phyloP scores from a whole-genome alignment of 768 basidiomycete genomes.

The Coprinopsis strossmayeri region DNA sequence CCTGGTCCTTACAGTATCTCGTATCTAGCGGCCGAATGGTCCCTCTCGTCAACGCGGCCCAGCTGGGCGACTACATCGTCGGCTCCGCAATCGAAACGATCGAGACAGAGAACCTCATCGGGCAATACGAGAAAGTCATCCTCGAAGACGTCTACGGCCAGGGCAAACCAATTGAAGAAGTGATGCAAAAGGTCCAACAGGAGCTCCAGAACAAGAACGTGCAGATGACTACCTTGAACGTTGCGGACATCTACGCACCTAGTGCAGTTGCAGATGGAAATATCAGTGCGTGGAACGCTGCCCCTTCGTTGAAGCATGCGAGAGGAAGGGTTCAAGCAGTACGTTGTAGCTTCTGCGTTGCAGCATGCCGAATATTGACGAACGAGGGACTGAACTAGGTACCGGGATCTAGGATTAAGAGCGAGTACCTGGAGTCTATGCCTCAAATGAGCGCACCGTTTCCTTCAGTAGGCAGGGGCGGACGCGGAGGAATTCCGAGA shows the following conservation, averaged over 20 bases:
- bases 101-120: slow-evolving; percentile 22
- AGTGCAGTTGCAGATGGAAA: slow-evolving; percentile 14
- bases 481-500: no score
- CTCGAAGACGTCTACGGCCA: slow-evolving; percentile 22
- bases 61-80: slow-evolving; percentile 23
- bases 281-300: slow-evolving; percentile 14
- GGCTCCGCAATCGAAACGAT: slow-evolving; percentile 24
- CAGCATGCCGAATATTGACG: no score
- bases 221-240: slow-evolving; percentile 19
- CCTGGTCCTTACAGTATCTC: background rate
- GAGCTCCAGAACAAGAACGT: slow-evolving; percentile 15
- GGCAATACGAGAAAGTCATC: slow-evolving; percentile 20
- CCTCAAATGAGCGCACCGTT: no score
- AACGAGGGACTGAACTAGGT: no score
- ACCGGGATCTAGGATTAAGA: background rate
- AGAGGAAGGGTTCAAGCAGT: slow-evolving; percentile 6
- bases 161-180: slow-evolving; percentile 16
- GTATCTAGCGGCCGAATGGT: slow-evolving; percentile 23
- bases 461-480: no score
- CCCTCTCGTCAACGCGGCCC: slow-evolving; percentile 22
- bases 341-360: no score
- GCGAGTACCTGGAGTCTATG: background rate
- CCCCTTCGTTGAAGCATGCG: slow-evolving; percentile 12
- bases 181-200: slow-evolving; percentile 17
- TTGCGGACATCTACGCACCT: slow-evolving; percentile 19